Conservation (phyloP, 2,329 filamentous ascomycete genomes). For the Coniochaeta prunicola region DNA sequence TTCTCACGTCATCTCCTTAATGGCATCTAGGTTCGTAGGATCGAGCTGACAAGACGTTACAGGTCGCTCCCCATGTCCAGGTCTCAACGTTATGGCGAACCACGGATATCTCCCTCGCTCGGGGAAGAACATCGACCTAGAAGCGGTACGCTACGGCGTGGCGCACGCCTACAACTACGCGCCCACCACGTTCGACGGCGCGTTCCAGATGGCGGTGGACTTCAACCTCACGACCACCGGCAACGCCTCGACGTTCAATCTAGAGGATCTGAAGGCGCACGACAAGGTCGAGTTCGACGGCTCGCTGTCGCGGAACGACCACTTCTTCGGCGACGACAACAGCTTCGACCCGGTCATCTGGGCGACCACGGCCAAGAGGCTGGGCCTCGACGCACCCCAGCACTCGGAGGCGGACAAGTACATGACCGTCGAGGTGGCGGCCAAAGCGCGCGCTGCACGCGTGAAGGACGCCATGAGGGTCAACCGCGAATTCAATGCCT, state of each 20-base stretch:
- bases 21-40: neutral
- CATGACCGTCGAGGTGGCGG: constrained; percentile 13
- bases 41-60: neutral
- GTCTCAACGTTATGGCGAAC: constrained; percentile 28
- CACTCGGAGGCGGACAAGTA: constrained; percentile 8
- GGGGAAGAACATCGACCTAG: constrained; percentile 19
- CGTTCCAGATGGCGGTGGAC: constrained; percentile 19
- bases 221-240: constrained; percentile 12
- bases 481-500: constrained; percentile 11
- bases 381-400: constrained; percentile 9
- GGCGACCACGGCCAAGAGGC: constrained; percentile 3
- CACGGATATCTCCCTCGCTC: constrained; percentile 26
- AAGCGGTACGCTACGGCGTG: constrained; percentile 18
- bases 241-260: constrained; percentile 12
- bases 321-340: constrained; percentile 5
- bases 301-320: constrained; percentile 21
- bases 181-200: constrained; percentile 12
- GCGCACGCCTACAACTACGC: constrained; percentile 20
- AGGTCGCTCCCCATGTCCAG: constrained; percentile 23
- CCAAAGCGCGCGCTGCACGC: constrained; percentile 10
- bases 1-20: neutral
- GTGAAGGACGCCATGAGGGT: constrained; percentile 8
- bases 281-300: constrained; percentile 13
- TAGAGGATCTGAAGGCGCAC: constrained; percentile 11
- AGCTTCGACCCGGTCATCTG: constrained; percentile 3